Base-by-base conservation (phyloP, 768 basidiomycete genomes). In the Termitomyces sp. region DNA sequence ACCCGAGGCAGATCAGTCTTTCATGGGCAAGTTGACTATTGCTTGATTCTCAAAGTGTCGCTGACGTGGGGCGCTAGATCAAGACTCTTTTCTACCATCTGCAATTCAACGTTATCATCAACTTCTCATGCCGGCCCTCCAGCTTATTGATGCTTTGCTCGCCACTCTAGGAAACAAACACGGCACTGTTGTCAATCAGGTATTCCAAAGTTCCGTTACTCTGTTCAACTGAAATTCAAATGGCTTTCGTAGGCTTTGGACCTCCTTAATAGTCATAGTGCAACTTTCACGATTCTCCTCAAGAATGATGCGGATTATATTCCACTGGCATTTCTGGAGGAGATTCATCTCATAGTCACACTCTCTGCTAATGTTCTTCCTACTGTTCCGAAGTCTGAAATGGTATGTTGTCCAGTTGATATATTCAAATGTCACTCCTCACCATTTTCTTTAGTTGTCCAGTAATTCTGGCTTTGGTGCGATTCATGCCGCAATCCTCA, bases 51-150 rank as follows among this genome's bases (percentile, higher is more conserved):
- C 23, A 5, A 23, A 5, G 11, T 35, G 34, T 31, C 53, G 56
- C 17, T 53, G 35, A 62, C 34, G n/a, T 59, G 10, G 58, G 27
- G 55, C 14, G 21, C 31, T 41, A 95, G 93, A 94, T 63, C 82
- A 84, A 40, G 88, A 92, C 62, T 82, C 85, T n/a, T 95, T 95
- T 78, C 76, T 95, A 11, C 93, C 93, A 5, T 88, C 90, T 0
- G 90, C 90, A 1, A 82, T 93, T 19, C 87, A 91, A 54, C 84
- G 96, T 35, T 95, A 97, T 68, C 94, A 97, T 64, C 95, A 97
- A 65, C 71, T 97, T 1, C 80, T 97, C 63, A 83, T 94, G 73
- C 95, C 93, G 0, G 86, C 89, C 5, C 68, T 98, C 41, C 94
- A 97, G 68, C 78, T 97, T 19, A 79, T 91, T 12, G 81, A 86